Percentiles rank a stretch among this genome's conserved stretches.
phyloP scores from a whole-genome alignment of 2,329 filamentous ascomycete species.

The Fusarium oligoseptatum region DNA sequence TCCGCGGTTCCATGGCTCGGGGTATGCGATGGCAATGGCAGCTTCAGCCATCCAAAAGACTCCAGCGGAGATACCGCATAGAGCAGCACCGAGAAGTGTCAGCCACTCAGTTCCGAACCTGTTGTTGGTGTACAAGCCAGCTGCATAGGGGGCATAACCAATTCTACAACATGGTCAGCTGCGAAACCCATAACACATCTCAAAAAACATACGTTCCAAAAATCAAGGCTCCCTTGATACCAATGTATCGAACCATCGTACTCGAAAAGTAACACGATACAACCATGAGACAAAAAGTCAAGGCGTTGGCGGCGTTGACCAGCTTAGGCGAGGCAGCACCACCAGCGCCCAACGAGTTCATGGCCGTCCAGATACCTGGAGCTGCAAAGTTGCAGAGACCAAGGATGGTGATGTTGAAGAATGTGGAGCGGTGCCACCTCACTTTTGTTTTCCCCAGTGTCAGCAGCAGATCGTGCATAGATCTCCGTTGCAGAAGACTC shows the following conservation, averaged over 20 bases:
- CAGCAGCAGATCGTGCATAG: background rate
- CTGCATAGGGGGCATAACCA: constrained; percentile 79
- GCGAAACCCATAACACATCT: background rate
- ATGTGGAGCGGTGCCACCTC: constrained; percentile 78
- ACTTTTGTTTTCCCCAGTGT: constrained; percentile 56
- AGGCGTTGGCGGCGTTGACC: constrained; percentile 77
- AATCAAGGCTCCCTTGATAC: constrained; percentile 79
- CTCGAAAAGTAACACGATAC: constrained; percentile 76
- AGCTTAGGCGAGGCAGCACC: constrained; percentile 74
- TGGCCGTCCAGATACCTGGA: constrained; percentile 79
- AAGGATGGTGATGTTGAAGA: constrained; percentile 79
- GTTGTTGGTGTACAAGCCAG: constrained; percentile 80
- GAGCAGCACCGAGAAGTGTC: constrained; percentile 74
- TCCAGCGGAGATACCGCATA: constrained; percentile 78
- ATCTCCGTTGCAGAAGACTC: background rate
- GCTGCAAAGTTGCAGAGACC: constrained; percentile 79
- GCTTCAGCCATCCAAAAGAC: constrained; percentile 83
- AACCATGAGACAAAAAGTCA: constrained; percentile 81
- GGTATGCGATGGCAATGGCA: constrained; percentile 79
- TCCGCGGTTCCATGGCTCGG: constrained; percentile 76
- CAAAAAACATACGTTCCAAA: constrained; percentile 69
- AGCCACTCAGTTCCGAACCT: constrained; percentile 78
- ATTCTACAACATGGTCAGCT: constrained; percentile 53
- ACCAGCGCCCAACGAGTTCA: constrained; percentile 80
- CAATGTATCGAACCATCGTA: constrained; percentile 74